phyloP scores from a whole-genome alignment of 352 stramenopile genomes.

The Thraustochytrium sp. region DNA sequence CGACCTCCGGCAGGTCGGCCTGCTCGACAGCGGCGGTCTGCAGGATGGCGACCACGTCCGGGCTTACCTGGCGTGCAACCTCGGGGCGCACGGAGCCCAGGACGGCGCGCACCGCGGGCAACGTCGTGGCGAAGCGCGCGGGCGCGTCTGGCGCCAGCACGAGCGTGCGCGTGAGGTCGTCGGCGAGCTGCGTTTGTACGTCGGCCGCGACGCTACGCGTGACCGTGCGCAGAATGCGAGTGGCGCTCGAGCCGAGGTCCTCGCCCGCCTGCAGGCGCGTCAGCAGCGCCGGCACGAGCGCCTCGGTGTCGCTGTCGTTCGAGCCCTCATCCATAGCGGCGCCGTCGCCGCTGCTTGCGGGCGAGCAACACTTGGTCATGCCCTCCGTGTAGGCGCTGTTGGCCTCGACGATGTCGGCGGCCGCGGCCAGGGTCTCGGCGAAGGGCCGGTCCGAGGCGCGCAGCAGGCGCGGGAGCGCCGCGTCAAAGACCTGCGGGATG shows the following conservation, averaged over 20 bases:
- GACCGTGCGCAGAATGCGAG: not conserved
- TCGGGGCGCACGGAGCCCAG: not conserved
- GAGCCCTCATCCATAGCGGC: no score
- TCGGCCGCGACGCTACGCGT: not conserved
- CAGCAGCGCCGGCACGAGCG: not conserved
- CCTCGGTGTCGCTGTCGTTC: not conserved
- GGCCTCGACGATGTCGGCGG: constrained; percentile 11
- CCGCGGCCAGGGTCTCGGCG: not conserved
- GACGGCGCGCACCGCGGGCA: not conserved
- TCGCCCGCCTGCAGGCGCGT: not conserved
- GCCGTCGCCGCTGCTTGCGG: not conserved
- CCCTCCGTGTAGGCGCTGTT: constrained; percentile 1
- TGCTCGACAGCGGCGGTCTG: not conserved
- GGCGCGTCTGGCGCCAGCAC: not conserved
- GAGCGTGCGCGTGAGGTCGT: not conserved
- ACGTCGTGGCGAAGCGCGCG: not conserved
- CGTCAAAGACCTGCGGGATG: constrained; percentile 30
- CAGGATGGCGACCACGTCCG: not conserved
- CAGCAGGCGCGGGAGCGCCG: not conserved
- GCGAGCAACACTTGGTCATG: constrained; percentile 1
- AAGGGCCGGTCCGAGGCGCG: not conserved
- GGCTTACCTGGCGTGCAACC: not conserved
- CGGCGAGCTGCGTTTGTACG: not conserved
- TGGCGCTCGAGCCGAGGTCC: not conserved
- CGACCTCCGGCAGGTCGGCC: not conserved